Evolutionary conservation across 108 stramenopile species (phyloP).

Genomic region (Cyclotella sp.): DNA sequence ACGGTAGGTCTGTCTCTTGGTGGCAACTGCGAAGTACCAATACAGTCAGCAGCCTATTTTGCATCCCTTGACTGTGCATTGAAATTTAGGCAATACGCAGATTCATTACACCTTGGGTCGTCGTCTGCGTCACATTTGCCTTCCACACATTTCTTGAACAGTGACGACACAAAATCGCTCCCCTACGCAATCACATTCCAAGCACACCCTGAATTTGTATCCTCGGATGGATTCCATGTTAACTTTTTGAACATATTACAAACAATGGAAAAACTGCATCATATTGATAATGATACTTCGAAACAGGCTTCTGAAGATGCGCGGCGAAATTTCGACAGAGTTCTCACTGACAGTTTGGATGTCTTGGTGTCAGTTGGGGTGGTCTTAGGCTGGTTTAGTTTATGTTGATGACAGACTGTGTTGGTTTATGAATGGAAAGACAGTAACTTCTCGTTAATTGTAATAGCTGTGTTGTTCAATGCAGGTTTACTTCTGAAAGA

Average conservation of each 20-base stretch:
- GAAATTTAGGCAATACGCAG: constrained; percentile 19
- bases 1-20: constrained; percentile 60
- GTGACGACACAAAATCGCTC: neutral
- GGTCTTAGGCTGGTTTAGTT: constrained; percentile 70
- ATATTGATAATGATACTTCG: constrained; percentile 27
- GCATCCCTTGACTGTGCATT: constrained; percentile 29
- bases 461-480: too few relatives aligned
- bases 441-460: neutral
- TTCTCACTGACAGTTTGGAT: constrained; percentile 57
- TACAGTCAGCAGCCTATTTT: constrained; percentile 78
- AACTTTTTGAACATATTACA: constrained; percentile 51
- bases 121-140: too few relatives aligned
- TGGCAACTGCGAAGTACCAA: constrained; percentile 64
- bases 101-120: neutral
- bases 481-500: too few relatives aligned
- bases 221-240: constrained; percentile 40
- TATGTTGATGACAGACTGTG: neutral
- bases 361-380: constrained; percentile 51
- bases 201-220: constrained; percentile 80
- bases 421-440: neutral
- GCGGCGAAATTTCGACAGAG: constrained; percentile 21
- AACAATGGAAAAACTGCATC: constrained; percentile 48
- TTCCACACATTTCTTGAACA: too few relatives aligned
- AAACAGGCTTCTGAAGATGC: constrained; percentile 52
- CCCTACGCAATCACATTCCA: constrained; percentile 82